These are phyloP conservation scores for Ophiostoma montium DNA, from an alignment of 2,329 filamentous ascomycete genomes.

Conservation along the genomic window DNA sequence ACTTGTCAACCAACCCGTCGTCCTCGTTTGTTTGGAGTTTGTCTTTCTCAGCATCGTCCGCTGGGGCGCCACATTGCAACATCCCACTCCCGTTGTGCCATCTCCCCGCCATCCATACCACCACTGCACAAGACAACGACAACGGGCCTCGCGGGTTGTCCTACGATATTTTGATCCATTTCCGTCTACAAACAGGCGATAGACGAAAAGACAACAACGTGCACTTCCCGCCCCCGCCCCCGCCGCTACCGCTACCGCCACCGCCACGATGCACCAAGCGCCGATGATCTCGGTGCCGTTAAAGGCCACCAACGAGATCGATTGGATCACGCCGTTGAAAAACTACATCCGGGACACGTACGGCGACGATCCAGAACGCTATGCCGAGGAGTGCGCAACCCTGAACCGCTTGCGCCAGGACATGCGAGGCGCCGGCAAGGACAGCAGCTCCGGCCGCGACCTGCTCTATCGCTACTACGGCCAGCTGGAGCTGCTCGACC, in stretches of 20 bases:
- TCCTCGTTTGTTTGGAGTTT: neutral
- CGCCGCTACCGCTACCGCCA: neutral
- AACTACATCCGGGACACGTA: slow-evolving; percentile 86
- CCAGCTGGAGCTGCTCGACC: slow-evolving; percentile 83
- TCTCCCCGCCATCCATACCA: too few species aligned
- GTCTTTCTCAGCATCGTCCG: too few species aligned
- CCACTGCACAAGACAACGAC: too few species aligned
- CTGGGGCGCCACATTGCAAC: too few species aligned
- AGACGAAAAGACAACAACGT: too few species aligned
- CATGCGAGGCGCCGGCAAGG: slow-evolving; percentile 93
- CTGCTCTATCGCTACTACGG: slow-evolving; percentile 95
- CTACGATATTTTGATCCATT: too few species aligned
- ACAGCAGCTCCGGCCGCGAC: slow-evolving; percentile 86
- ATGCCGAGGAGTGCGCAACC: slow-evolving; percentile 86
- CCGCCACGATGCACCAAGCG: slow-evolving; percentile 55
- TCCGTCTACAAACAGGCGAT: too few species aligned
- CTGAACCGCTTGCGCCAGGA: slow-evolving; percentile 93
- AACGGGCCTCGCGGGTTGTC: too few species aligned
- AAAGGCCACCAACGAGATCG: slow-evolving; percentile 92
- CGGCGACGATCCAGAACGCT: slow-evolving; percentile 91
- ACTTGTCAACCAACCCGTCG: neutral
- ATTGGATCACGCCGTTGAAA: slow-evolving; percentile 90
- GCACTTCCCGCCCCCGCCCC: neutral
- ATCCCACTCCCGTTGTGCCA: too few species aligned
- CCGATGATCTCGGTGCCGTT: slow-evolving; percentile 93